A percentile compares a stretch with the other conserved stretches of the same genome.
Evolutionary conservation across 1,284 basidiomycete species (phyloP).

Genomic region (Ustilago vetiveriae): DNA sequence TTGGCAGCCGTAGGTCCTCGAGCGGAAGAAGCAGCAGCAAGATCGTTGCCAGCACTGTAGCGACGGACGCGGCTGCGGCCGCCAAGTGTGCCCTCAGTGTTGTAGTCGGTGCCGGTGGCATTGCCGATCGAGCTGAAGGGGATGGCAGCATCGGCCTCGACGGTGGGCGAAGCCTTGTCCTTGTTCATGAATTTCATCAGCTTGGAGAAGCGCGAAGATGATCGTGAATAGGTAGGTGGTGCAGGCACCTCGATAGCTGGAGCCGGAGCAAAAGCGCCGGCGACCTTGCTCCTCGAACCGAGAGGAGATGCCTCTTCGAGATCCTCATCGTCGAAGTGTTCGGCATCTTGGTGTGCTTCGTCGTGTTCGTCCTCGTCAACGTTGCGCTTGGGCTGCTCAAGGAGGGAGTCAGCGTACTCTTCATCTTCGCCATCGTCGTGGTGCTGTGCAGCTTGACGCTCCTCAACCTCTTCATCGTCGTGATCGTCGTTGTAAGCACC

Average conservation of each 20-base stretch:
- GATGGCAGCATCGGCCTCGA: conserved; percentile 10
- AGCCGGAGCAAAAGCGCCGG: conserved; percentile 9
- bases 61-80: conserved; percentile 23
- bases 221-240: conserved; percentile 25
- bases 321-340: conserved; percentile 17
- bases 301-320: conserved; percentile 11
- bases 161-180: conserved; percentile 20
- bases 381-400: conserved; percentile 19
- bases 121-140: conserved; percentile 16
- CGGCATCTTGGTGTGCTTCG: conserved; percentile 13
- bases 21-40: not conserved
- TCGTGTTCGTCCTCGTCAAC: conserved; percentile 8
- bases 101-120: conserved; percentile 15
- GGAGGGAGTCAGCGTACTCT: conserved; percentile 25
- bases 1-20: conserved; percentile 17
- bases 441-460: not conserved
- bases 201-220: conserved; percentile 37
- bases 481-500: conserved; percentile 5
- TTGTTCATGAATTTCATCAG: conserved; percentile 46
- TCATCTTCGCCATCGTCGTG: conserved; percentile 7
- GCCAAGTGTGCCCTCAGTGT: conserved; percentile 2
- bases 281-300: conserved; percentile 22
- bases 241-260: conserved; percentile 7
- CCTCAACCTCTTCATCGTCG: conserved; percentile 1
- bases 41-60: conserved; percentile 37